Evolutionary conservation across 1,284 basidiomycete genomes (phyloP).

Genomic region (Agaricales sp.): DNA sequence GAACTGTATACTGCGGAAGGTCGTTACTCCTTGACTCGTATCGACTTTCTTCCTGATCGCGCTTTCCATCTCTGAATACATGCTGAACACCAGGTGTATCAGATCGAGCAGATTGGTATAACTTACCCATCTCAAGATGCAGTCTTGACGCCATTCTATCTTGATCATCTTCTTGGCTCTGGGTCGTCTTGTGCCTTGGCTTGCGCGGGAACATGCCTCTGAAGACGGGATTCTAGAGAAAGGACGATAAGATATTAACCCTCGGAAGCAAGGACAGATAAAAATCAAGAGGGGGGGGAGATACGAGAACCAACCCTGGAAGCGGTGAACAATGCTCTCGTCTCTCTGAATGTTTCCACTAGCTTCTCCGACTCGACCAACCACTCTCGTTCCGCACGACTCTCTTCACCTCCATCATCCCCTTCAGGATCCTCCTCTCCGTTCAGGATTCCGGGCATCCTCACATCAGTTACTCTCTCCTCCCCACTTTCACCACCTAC

Average conservation of each 20-base stretch:
- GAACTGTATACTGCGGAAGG: conserved; percentile 78
- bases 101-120: conserved; percentile 2
- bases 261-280: not conserved
- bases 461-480: conserved; percentile 17
- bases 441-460: conserved; percentile 15
- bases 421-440: conserved; percentile 12
- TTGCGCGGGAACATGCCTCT: conserved; percentile 54
- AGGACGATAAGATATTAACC: conserved; percentile 6
- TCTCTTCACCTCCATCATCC: conserved; percentile 16
- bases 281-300: not conserved
- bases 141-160: conserved; percentile 67
- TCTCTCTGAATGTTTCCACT: conserved; percentile 83
- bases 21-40: conserved; percentile 33
- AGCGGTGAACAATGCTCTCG: conserved; percentile 72
- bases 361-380: conserved; percentile 77
- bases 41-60: conserved; percentile 24
- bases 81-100: not conserved
- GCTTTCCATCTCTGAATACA: conserved; percentile 34
- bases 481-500: too few relatives aligned
- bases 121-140: conserved; percentile 61
- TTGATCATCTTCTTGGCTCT: conserved; percentile 51
- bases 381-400: conserved; percentile 54
- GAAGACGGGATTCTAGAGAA: conserved; percentile 36
- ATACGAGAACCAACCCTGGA: conserved; percentile 55
- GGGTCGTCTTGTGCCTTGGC: conserved; percentile 29